Evolutionary conservation across 2,329 filamentous ascomycete genomes (phyloP).

Genomic region (Nemania sp.): DNA sequence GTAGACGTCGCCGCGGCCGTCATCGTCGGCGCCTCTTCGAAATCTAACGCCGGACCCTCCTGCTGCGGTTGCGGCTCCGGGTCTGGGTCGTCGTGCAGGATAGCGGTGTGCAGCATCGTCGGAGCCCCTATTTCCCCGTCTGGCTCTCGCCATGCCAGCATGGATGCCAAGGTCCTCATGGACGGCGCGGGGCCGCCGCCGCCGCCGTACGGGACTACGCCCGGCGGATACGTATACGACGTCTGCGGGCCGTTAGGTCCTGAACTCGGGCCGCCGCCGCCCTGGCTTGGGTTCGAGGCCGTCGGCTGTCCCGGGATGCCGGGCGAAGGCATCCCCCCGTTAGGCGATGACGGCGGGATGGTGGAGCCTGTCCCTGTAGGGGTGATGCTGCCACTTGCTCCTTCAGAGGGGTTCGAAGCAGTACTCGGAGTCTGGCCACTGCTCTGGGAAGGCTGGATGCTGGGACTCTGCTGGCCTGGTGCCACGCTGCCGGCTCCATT

Average conservation of each 20-base stretch:
- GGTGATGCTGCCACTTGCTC: conserved; percentile 9
- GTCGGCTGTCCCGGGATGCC: conserved; percentile 15
- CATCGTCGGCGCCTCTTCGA: conserved; percentile 25
- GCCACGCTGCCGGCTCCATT: conserved; percentile 22
- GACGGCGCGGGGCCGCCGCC: conserved; percentile 26
- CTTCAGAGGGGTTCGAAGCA: conserved; percentile 3
- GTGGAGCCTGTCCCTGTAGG: conserved; percentile 16
- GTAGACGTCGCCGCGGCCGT: conserved; percentile 14
- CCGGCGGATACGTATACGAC: conserved; percentile 35
- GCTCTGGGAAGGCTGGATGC: conserved; percentile 13
- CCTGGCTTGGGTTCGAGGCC: conserved; percentile 14
- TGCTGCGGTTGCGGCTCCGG: conserved; percentile 5
- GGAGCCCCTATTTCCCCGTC: conserved; percentile 25
- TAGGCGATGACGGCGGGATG: conserved; percentile 10
- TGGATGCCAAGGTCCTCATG: conserved; percentile 33
- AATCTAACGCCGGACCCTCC: conserved; percentile 15
- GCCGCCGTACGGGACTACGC: conserved; percentile 37
- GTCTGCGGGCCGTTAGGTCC: conserved; percentile 21
- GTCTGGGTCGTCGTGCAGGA: conserved; percentile 9
- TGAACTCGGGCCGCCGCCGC: conserved; percentile 10
- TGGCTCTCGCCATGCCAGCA: conserved; percentile 32
- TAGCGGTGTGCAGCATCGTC: conserved; percentile 24
- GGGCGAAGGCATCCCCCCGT: conserved; percentile 7
- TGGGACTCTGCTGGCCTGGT: conserved; percentile 24
- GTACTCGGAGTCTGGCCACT: conserved; percentile 9